Base-by-base conservation (phyloP, 1,284 basidiomycete genomes). In the Moesziomyces antarcticus region DNA sequence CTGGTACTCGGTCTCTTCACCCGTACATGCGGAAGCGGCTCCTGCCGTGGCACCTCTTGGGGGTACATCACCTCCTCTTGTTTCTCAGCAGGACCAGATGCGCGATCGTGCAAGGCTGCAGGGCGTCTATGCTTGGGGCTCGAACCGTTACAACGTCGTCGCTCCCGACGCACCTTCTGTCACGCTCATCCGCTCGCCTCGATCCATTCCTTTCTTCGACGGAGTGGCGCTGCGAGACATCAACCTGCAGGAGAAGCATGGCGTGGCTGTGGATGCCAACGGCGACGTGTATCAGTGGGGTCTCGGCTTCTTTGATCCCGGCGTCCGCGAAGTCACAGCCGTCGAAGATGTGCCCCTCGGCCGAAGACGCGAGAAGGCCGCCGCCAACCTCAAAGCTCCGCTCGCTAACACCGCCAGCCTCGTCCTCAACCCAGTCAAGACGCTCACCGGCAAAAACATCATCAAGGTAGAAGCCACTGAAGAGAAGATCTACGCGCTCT, bases 231-330 rank as follows among this genome's bases (percentile, higher is more conserved):
- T 83, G 37, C 78, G 82, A 24, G 80, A 82, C 50, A 63, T 84
- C 47, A 73, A 68, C 47, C 61, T 84, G 11, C 58, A 68, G 24
- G 79, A 82, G 47, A 78, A 75, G 53, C 79, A 82, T 51, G 82
- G 77, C 41, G 81, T 78, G 3, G 81, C 81, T 0, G 80, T 83
- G 9, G 82, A 84, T 53, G 79, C 90, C 3, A 87, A 88, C 44
- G 95, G 95, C 24, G 92, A 98, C 40, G 68, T 84, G 4, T 69
- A 80, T 24, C 82, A 84, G 59, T 84, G 82, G 82, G 82, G 82
- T 24, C 59, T 76, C 10, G 82, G 81, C n/a, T 84, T 83, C 57
- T 81, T 81, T 33, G 77, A 81, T 52, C 54, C 76, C n/a, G 40
- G 71, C 3, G 58, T 73, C 21, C 65, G 73, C 20, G 58, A 71